phyloP scores from a whole-genome alignment of 441 rosid genomes.

The Croton setiger region DNA sequence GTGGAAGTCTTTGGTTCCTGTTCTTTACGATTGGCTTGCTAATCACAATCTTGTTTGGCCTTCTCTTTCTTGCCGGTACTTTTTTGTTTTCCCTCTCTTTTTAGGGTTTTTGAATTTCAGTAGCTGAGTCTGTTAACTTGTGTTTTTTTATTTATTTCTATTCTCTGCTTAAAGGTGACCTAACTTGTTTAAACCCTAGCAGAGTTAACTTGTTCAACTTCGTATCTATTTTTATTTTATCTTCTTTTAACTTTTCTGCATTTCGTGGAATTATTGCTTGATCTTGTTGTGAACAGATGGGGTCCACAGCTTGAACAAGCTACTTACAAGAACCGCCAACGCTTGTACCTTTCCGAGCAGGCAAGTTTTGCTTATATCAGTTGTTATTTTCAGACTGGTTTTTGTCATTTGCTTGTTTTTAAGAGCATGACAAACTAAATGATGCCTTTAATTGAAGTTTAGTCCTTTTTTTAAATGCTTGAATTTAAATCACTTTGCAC shows the following conservation, averaged over 20 bases:
- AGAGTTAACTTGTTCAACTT: not conserved
- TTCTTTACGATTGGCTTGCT: conserved; percentile 99
- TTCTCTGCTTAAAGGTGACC: not conserved
- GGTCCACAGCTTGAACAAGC: conserved; percentile 98
- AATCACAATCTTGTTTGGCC: conserved; percentile 99
- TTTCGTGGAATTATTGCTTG: not conserved
- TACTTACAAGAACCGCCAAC: conserved; percentile 94
- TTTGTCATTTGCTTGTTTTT: not conserved
- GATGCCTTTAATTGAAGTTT: too few relatives aligned
- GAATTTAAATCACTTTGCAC: not conserved
- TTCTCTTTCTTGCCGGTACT: conserved; percentile 95
- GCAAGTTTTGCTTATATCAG: conserved; percentile 26
- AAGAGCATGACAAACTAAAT: not conserved
- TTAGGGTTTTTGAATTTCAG: conserved; percentile 17
- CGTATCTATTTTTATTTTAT: not conserved
- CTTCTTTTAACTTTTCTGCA: not conserved
- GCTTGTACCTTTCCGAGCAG: conserved; percentile 98
- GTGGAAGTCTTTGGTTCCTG: conserved; percentile 97
- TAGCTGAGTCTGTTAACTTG: not conserved
- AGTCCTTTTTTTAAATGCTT: not conserved
- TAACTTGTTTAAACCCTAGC: conserved; percentile 1
- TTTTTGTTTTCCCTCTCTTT: conserved; percentile 1
- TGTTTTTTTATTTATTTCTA: not conserved
- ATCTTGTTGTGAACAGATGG: conserved; percentile 57
- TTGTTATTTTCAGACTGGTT: not conserved